These are phyloP conservation scores for Eimeria necatrix DNA, from an alignment of 169 alveolate genomes.

Conservation along the genomic window DNA sequence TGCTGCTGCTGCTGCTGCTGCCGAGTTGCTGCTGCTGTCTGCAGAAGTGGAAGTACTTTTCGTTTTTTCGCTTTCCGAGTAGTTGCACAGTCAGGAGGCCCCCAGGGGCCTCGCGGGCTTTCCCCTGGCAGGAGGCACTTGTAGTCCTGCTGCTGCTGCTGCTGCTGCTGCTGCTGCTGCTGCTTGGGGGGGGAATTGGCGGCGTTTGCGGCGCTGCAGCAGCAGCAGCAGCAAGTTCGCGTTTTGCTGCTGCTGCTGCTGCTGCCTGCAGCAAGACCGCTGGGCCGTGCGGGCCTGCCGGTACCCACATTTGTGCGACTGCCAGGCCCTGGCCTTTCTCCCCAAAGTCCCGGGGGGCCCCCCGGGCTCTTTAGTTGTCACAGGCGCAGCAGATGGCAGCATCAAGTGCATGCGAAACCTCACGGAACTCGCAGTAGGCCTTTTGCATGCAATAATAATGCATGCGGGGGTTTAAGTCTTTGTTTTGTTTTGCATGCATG, in stretches of 20 bases:
- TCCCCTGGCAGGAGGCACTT: too few relatives aligned
- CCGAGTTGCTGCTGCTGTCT: not conserved
- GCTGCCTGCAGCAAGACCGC: conserved; percentile 62
- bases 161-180: too few relatives aligned
- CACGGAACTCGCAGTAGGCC: conserved; percentile 53
- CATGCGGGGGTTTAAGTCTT: not conserved
- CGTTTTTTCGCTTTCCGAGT: not conserved
- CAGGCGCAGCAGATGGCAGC: conserved; percentile 71
- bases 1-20: too few relatives aligned
- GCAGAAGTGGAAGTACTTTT: not conserved
- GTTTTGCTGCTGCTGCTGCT: not conserved
- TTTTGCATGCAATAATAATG: not conserved
- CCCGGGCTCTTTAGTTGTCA: conserved; percentile 34
- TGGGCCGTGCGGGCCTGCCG: conserved; percentile 76
- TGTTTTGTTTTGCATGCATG: too few relatives aligned
- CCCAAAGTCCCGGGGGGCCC: conserved; percentile 60
- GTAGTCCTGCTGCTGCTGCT: too few relatives aligned
- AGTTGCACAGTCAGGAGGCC: not conserved
- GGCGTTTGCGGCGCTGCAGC: not conserved
- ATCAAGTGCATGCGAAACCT: conserved; percentile 48
- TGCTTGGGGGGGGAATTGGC: too few relatives aligned
- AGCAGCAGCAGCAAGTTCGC: not conserved
- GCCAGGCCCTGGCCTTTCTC: conserved; percentile 70
- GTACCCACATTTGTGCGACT: conserved; percentile 73
- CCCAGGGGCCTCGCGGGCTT: too few relatives aligned